phyloP scores from a whole-genome alignment of 257 asterid genomes.

The Salvia hispanica region DNA sequence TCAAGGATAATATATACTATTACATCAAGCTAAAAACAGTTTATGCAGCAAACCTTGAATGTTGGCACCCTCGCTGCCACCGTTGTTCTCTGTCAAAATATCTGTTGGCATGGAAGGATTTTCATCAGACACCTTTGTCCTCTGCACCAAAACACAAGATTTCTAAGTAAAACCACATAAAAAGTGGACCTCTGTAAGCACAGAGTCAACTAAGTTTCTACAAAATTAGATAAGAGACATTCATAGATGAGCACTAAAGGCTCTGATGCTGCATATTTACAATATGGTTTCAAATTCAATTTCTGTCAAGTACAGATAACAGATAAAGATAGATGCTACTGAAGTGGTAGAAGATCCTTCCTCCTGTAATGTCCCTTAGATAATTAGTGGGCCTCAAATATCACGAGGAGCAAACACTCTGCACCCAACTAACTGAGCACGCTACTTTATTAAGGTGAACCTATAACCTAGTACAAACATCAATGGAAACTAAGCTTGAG shows the following conservation, averaged over 20 bases:
- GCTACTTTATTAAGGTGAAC: neutral
- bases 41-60: slow-evolving; percentile 45
- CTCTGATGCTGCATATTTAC: neutral
- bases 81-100: slow-evolving; percentile 35
- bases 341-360: neutral
- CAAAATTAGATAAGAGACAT: neutral
- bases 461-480: neutral
- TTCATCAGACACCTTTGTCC: slow-evolving; percentile 44
- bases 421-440: neutral
- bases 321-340: neutral
- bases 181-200: neutral
- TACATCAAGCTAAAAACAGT: slow-evolving; percentile 9
- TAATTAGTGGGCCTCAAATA: neutral
- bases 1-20: neutral
- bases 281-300: neutral
- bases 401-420: neutral
- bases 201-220: neutral
- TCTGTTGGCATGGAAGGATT: slow-evolving; percentile 46
- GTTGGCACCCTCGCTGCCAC: slow-evolving; percentile 34
- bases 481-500: neutral
- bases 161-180: slow-evolving; percentile 10
- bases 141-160: slow-evolving; percentile 43
- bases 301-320: neutral
- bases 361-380: no score
- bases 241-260: neutral